Base-by-base conservation (phyloP, 116 monocot species). In the Papilionanthe hybrid region DNA sequence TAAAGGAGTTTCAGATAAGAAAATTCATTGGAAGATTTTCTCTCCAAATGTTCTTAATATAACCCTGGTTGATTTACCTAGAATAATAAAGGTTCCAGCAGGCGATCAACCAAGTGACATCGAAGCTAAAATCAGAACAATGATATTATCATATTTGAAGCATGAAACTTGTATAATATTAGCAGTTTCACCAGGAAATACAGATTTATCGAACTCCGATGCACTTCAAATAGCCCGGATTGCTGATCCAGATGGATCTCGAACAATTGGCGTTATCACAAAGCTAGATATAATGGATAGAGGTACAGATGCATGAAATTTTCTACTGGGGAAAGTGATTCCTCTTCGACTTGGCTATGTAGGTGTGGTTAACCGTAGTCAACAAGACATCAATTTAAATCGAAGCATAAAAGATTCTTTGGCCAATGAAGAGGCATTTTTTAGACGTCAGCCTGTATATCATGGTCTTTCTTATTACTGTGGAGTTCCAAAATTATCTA, bases 401-500 rank as follows among this genome's bases (percentile, higher is more conserved):
- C 79, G 83, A 50, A 88, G 91, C 79, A 89, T 94, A 71, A 94
- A 90, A 78, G 91, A 91, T 80, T 91, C 94, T 78, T 79, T 94
- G 78, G 91, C 85, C 22, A 60, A 75, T 80, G 94, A 94, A 82
- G 91, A 91, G 77, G 82, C 44, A 10, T 94, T 91, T 86, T 94
- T 94, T 81, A 87, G 86, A 32, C 83, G 55, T 49, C 86, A 86
- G 5, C 89, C 88, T 22, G 92, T 91, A 42, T 99, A 99, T 78
- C 87, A 92, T 83, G 93, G 92, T 63, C 89, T 99, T 63, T 74
- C 95, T 80, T 88, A 99, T 83, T 90, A 84, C 23, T 99, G 93
- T 80, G 95, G 99, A 72, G 75, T 99, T 77, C 92, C 90, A 72
- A 93, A 99, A 78, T 80, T 99, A 78, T 95, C 99, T 11, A 99